phyloP scores from a whole-genome alignment of 148 eudicot genomes.

The Fagopyrum tataricum region DNA sequence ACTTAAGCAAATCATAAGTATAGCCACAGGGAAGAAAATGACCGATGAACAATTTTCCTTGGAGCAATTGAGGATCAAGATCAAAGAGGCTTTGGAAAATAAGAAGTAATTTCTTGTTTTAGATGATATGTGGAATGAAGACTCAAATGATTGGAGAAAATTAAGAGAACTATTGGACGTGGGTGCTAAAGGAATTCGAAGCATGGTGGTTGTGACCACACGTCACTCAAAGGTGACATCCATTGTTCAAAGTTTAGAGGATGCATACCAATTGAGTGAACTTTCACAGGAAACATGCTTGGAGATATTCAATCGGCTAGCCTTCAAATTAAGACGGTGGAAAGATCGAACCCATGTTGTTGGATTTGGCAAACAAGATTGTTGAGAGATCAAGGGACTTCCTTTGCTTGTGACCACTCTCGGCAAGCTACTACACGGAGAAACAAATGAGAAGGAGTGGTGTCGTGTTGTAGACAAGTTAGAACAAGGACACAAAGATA shows the following conservation, averaged over 20 bases:
- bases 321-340: neutral
- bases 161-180: no score
- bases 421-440: neutral
- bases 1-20: neutral
- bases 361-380: neutral
- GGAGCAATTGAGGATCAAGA: neutral
- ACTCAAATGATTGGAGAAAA: no score
- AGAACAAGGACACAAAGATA: neutral
- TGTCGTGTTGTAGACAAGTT: neutral
- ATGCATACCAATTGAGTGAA: neutral
- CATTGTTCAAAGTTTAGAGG: neutral
- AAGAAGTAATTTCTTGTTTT: no score
- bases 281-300: neutral
- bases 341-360: neutral
- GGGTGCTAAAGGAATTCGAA: no score
- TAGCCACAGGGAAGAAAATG: neutral
- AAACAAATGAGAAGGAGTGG: conserved; percentile 3
- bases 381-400: neutral
- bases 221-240: no score
- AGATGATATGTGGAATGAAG: no score
- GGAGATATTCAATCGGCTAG: neutral
- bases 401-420: neutral
- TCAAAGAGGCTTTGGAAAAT: no score
- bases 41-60: neutral
- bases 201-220: no score